Base-by-base conservation (phyloP, 2,329 filamentous ascomycete genomes). In the Cordyceps pruinosa region DNA sequence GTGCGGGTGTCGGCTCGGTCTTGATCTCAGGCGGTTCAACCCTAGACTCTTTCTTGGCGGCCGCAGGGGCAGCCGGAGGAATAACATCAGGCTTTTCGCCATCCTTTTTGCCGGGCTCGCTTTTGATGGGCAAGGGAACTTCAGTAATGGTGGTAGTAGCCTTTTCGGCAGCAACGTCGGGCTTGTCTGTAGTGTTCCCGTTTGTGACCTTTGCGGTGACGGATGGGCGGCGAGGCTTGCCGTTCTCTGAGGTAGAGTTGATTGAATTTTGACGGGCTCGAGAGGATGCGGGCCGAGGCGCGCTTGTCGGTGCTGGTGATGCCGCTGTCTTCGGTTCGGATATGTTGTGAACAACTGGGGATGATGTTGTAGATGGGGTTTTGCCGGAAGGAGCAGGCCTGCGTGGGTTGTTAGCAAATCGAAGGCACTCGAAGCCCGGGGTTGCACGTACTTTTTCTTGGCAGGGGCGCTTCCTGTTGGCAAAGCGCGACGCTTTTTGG, bases 181-280 rank as follows among this genome's bases (percentile, higher is more conserved):
- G 59, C 62, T 66, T 41, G 64, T 69, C 62, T 57, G 62, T 28
- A 60, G 65, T 47, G 63, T 72, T 76, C 57, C 80, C 81, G 65
- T 84, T 88, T 17, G 78, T 73, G 62, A 84, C 87, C 62, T 76
- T 85, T 3, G 85, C 82, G 12, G 82, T 76, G 2, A 83, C 81
- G 2, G 86, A 84, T 5, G 79, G 72, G 2, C 85, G 82, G 35
- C 82, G 76, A 59, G 77, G 72, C 56, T 78, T 77, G 56, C 72
- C 67, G 60, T 76, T 78, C 59, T 89, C 84, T 34, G 74, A 74
- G 52, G 72, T 74, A n/a, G 81, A 80, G 58, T 84, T 81, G 56
- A 83, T 80, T 17, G 88, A 89, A 66, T 88, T 92, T 67, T 91
- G 89, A 66, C 90, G 85, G 37, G 84, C 83, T 63, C 90, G 84